Base-by-base conservation (phyloP, 202 grass and related monocot species). In the Eragrostis tef region DNA sequence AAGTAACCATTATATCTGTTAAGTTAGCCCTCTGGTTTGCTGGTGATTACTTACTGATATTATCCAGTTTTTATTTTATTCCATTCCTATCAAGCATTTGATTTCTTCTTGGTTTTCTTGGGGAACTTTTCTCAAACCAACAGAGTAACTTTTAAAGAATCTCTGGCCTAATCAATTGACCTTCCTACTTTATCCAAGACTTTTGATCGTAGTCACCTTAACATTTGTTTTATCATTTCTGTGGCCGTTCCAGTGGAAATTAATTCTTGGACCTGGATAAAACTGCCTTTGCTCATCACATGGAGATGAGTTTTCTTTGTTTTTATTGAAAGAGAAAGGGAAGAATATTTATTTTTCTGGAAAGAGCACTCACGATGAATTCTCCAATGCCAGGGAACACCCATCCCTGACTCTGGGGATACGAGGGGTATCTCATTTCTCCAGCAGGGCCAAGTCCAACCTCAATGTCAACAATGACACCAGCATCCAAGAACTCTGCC, bases 371-470 rank as follows among this genome's bases (percentile, higher is more conserved):
- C 81, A 94, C 94, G 63, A 93, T 89, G 88, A 94, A 98, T 82
- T 91, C 95, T 75, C 95, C 95, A 75, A 98, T 74, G 75, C 95
- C 94, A 74, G 94, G 94, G 88, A 71, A 98, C 14, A 50, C 63
- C 92, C 94, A 98, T 75, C 90, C 92, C 48, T 98, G 95, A 36
- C 74, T 84, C 73, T 89, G 67, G 56, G 88, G 79, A 75, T 91
- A 98, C 0, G 92, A 98, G 0, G 92, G 92, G 80, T 98, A 98
- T 66, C 95, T 94, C 82, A 94, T 86, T 77, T 98, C 95, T 79
- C 95, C 88, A 63, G 86, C 84, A 54, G 95, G 95, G 54, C 95
- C 92, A 27, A 98, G 91, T 54, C 95, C 95, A 11, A 98, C 94
- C 86, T 98, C 94, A 86, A 98, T 93, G 80, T 98, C 92, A 70